Evolutionary conservation across 2,329 filamentous ascomycete species (phyloP).

Genomic region (Colletotrichum spaethianum): DNA sequence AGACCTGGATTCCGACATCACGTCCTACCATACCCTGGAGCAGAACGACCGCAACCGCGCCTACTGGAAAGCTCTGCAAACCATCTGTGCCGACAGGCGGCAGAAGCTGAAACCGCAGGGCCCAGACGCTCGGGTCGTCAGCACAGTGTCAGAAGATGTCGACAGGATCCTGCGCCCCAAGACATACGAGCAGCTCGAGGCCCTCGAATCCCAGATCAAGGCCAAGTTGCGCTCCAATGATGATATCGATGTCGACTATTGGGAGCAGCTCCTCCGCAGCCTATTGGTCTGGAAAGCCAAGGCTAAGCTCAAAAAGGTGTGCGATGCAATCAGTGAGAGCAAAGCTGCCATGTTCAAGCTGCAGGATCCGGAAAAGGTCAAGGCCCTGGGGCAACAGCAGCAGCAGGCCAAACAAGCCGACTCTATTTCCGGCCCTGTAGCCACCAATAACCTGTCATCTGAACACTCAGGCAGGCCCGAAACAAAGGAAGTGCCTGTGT

Average conservation of each 20-base stretch:
- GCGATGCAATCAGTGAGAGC: slow-evolving; percentile 80
- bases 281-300: slow-evolving; percentile 93
- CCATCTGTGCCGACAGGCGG: slow-evolving; percentile 83
- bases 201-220: slow-evolving; percentile 88
- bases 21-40: slow-evolving; percentile 85
- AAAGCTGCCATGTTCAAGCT: slow-evolving; percentile 70
- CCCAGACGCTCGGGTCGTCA: slow-evolving; percentile 81
- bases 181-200: slow-evolving; percentile 86
- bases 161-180: slow-evolving; percentile 91
- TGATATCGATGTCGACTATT: slow-evolving; percentile 96
- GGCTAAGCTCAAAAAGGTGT: slow-evolving; percentile 84
- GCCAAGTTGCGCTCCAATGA: slow-evolving; percentile 90
- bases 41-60: slow-evolving; percentile 82
- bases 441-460: slow-evolving; percentile 36
- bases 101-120: slow-evolving; percentile 74
- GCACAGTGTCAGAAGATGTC: slow-evolving; percentile 88
- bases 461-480: slow-evolving; percentile 45
- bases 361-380: slow-evolving; percentile 78
- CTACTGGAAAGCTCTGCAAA: slow-evolving; percentile 93
- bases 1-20: slow-evolving; percentile 87
- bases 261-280: slow-evolving; percentile 91
- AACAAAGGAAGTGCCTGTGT: slow-evolving; percentile 41
- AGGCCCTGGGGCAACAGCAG: slow-evolving; percentile 48
- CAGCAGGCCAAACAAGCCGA: slow-evolving; percentile 47
- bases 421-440: slow-evolving; percentile 50